Evolutionary conservation across 2,329 filamentous ascomycete species (phyloP), one percentile per base, ranked within the genome.

Genomic region (Fusarium pseudoanthophilum): DNA sequence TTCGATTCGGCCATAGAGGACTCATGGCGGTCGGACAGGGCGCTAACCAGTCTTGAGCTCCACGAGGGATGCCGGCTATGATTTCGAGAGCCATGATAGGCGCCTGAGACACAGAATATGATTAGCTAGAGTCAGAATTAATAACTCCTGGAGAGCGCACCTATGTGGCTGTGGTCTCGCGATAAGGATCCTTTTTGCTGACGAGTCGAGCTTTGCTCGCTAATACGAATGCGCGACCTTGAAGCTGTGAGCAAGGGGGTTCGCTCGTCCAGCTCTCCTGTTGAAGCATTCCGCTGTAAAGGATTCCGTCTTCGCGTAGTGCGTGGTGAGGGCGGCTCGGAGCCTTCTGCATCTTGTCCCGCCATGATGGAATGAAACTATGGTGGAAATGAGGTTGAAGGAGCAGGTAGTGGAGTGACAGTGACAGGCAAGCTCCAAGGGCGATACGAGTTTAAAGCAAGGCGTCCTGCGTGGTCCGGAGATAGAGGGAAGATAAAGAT

Each of bases 1-100:
- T 91, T 93, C 55, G 91, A 91, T 71, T 92, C 90, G 69, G 86
- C 82, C 82, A 92, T 84, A 69, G 56, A 59, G 15, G 87, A 87
- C 36, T 88, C 86, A 76, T 87, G 88, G 71, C 86, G 85, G 77
- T 88, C 91, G 65, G 83, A 85, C 64, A 93, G 84, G 60, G 89
- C 92, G 67, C 87, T 88, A 67, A 89, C 88, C 30, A 93, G 84
- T 24, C 92, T 88, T 45, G 87, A 84, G 24, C 89, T 84, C 85
- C 87, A 90, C 21, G 90, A 92, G 28, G 85, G 85, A 48, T 86
- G 85, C 49, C 90, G 87, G 75, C 84, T 88, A 79, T 91, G 88
- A 75, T 90, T 84, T 67, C 84, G 84, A 32, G 80, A 78, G 53
- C 80, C 79, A 56, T 82, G 79, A 61, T 81, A 73, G 69, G 80